These are phyloP conservation scores for Allium cepa DNA, from an alignment of 106 monocot species.

Conservation along the genomic window DNA sequence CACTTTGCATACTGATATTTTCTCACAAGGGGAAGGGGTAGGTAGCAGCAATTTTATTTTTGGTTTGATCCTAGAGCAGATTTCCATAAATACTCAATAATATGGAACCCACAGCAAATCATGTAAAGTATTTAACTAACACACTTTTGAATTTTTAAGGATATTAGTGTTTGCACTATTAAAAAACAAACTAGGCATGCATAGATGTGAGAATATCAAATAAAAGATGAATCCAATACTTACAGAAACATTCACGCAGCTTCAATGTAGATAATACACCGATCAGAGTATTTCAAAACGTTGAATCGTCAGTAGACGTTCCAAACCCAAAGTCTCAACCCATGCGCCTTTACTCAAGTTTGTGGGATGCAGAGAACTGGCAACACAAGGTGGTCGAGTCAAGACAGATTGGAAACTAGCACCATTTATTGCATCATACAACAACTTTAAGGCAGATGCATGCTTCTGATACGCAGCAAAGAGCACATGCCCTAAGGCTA, in stretches of 20 bases:
- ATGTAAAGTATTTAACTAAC: conserved; percentile 12
- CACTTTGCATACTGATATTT: conserved; percentile 37
- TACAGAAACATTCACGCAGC: conserved; percentile 8
- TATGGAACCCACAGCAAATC: conserved; percentile 36
- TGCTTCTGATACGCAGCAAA: conserved; percentile 9
- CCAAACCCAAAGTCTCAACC: conserved; percentile 31
- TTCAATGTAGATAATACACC: conserved; percentile 53
- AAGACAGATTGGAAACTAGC: conserved; percentile 50
- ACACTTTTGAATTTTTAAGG: neutral
- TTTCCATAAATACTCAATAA: conserved; percentile 36
- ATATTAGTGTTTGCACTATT: neutral
- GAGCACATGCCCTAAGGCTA: neutral
- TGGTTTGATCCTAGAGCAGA: conserved; percentile 52
- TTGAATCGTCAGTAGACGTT: conserved; percentile 22
- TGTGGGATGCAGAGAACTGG: conserved; percentile 64
- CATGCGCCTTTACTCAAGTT: conserved; percentile 43
- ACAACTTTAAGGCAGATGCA: conserved; percentile 18
- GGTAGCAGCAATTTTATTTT: conserved; percentile 42
- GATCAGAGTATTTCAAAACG: conserved; percentile 50
- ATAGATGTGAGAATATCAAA: neutral
- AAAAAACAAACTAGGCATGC: neutral
- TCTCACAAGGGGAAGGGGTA: conserved; percentile 32
- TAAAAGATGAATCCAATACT: neutral
- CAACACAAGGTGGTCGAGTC: conserved; percentile 39
- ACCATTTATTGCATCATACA: conserved; percentile 33